Evolutionary conservation across 2,329 filamentous ascomycete genomes (phyloP).

Genomic region (Fusarium dlaminii): DNA sequence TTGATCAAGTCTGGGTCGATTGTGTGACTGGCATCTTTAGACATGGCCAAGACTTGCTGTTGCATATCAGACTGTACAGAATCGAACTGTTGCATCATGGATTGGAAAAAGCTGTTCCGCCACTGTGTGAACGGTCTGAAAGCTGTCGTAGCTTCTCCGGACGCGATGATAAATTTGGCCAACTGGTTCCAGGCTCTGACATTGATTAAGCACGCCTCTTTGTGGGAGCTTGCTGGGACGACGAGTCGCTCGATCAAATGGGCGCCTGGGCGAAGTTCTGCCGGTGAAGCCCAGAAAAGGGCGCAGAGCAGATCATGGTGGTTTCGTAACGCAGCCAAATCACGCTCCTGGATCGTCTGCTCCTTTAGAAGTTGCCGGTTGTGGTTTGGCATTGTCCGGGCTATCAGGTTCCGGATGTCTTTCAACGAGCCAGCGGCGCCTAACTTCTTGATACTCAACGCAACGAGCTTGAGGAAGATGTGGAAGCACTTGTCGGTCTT

Average conservation of each 20-base stretch:
- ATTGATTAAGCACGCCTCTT: slow-evolving; percentile 72
- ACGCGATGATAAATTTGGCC: slow-evolving; percentile 65
- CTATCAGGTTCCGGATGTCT: slow-evolving; percentile 68
- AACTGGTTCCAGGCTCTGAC: slow-evolving; percentile 71
- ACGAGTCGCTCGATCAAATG: slow-evolving; percentile 69
- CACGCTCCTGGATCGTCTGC: slow-evolving; percentile 65
- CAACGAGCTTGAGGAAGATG: slow-evolving; percentile 72
- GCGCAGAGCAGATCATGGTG: slow-evolving; percentile 75
- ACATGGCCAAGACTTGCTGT: slow-evolving; percentile 62
- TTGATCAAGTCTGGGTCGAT: slow-evolving; percentile 58
- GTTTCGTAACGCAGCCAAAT: slow-evolving; percentile 72
- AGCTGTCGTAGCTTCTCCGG: slow-evolving; percentile 55
- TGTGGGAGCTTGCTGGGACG: slow-evolving; percentile 68
- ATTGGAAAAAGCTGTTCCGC: slow-evolving; percentile 67
- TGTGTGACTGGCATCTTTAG: slow-evolving; percentile 55
- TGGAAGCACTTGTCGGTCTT: slow-evolving; percentile 72
- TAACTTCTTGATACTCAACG: slow-evolving; percentile 64
- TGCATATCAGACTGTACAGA: slow-evolving; percentile 65
- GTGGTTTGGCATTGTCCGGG: slow-evolving; percentile 72
- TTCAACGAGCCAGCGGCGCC: slow-evolving; percentile 59
- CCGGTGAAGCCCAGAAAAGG: slow-evolving; percentile 71
- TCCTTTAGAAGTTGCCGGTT: slow-evolving; percentile 72
- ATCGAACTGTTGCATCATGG: slow-evolving; percentile 66
- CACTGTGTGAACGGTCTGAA: slow-evolving; percentile 59
- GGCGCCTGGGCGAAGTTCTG: slow-evolving; percentile 61